Conservation (phyloP, 352 stramenopile species). For the Phytophthora pseudosyringae region DNA sequence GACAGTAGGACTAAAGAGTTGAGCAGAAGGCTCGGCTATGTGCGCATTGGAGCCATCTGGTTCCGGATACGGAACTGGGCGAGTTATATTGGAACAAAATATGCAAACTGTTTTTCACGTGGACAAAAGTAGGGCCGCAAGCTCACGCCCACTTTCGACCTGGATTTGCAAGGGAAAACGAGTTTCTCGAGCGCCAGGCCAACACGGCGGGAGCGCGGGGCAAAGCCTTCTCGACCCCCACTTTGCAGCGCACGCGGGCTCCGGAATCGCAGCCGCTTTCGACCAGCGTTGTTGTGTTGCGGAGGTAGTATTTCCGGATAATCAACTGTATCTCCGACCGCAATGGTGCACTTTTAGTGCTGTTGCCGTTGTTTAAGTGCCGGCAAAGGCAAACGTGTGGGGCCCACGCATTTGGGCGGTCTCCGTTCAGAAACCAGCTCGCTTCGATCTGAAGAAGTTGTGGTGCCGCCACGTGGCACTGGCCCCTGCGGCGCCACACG, state of each 20-base stretch:
- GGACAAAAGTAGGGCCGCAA: neutral
- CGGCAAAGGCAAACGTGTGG: too few relatives aligned
- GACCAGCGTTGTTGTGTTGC: conserved; percentile 1
- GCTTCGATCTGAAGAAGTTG: neutral
- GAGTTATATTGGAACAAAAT: neutral
- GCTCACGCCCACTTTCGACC: neutral
- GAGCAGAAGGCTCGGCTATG: conserved; percentile 3
- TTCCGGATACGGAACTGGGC: conserved; percentile 27
- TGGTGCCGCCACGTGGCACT: conserved; percentile 7
- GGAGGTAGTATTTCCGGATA: conserved; percentile 10
- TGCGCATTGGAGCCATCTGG: conserved; percentile 2
- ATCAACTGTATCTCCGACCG: neutral
- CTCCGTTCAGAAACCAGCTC: conserved; percentile 22
- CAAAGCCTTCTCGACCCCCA: conserved; percentile 20
- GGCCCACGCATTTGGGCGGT: neutral
- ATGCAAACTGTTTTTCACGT: neutral
- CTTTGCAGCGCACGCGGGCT: conserved; percentile 32
- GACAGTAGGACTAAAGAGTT: conserved; percentile 26
- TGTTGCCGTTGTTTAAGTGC: too few relatives aligned
- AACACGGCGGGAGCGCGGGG: neutral
- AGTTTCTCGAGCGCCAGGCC: conserved; percentile 15
- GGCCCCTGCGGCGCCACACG: neutral
- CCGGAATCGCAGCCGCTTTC: conserved; percentile 22
- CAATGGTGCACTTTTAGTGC: too few relatives aligned
- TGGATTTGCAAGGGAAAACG: conserved; percentile 15